Base-by-base conservation (phyloP, 2,329 filamentous ascomycete species). In the Xylaria sp. region DNA sequence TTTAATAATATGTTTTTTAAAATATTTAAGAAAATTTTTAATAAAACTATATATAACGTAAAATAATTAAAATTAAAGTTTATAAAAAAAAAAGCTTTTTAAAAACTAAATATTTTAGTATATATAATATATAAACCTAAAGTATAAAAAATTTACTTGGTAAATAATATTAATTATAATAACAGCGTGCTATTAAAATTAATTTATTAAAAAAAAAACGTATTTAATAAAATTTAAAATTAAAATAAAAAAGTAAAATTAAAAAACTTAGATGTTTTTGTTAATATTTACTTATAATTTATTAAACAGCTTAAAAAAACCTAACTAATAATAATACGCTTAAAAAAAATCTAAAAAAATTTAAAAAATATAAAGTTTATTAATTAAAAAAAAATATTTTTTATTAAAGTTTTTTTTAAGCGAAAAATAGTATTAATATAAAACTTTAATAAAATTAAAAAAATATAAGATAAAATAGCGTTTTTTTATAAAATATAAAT, bases 1-100 rank as follows among this genome's bases (percentile, higher is more conserved):
- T 15, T 15, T 12, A 32, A 28, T 34, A 34, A 54, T 34, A 54
- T 34, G 4, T 70, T 73, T 25, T 25, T 50, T 9, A 9, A 23
- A 10, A 50, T 2, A 3, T 50, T 50, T 50, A 25, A 13, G 25
- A 50, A 23, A 18, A 9, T 23, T 50, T 23, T 50, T 50, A 50
- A 25, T 23, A 23, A 50, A 50, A n/a, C n/a, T 50, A 23, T 50
- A 10, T 23, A 13, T 9, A 50, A 23, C 25, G 9, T 12, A 3
- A 50, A 25, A 12, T 12, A 50, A 50, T 2, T 9, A 50, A 50
- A 50, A 23, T 4, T 50, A n/a, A 7, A 7, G 23, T 6, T 2
- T 12, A 12, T 44, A 44, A 44, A 44, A 12, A 13, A n/a, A 44
- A 18, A 4, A 44, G 7, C 13, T 18, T 18, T 18, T 18, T 18